A percentile compares a stretch with the other conserved stretches of the same genome.
Evolutionary conservation across 1,284 basidiomycete genomes (phyloP).

Genomic region (Rhodotorula mucilaginosa): DNA sequence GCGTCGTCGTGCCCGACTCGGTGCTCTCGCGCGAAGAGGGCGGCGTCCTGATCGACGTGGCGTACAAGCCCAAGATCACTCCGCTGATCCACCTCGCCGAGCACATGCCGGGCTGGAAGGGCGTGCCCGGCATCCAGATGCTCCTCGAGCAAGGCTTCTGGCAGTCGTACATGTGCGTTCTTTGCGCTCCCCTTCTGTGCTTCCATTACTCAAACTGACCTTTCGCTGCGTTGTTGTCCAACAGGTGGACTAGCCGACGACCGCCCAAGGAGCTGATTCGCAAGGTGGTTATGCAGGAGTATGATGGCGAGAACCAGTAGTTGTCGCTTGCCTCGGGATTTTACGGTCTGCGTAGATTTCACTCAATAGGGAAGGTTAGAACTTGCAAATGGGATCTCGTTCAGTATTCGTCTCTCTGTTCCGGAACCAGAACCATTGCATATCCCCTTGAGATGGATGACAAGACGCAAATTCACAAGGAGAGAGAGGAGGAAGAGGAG

Average conservation of each 20-base stretch:
- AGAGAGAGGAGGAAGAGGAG: not conserved
- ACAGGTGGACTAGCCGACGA: conserved; percentile 46
- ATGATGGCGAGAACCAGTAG: conserved; percentile 30
- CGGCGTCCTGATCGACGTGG: conserved; percentile 77
- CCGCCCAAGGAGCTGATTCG: conserved; percentile 52
- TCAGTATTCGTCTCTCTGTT: too few relatives aligned
- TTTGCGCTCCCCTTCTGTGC: not conserved
- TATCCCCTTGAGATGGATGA: too few relatives aligned
- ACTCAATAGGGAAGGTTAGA: too few relatives aligned
- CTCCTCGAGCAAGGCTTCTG: conserved; percentile 80
- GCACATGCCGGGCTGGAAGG: conserved; percentile 62
- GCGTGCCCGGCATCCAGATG: conserved; percentile 75
- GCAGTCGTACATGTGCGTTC: conserved; percentile 55
- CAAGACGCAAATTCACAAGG: not conserved
- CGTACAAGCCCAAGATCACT: conserved; percentile 71
- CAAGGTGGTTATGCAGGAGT: conserved; percentile 47
- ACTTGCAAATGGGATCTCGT: too few relatives aligned
- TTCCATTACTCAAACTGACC: not conserved
- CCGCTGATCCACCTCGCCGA: conserved; percentile 50
- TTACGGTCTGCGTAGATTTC: not conserved
- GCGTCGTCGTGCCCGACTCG: conserved; percentile 60
- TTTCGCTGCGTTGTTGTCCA: not conserved
- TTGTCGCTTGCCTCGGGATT: not conserved
- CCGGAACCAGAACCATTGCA: too few relatives aligned
- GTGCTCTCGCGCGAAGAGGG: conserved; percentile 49